Evolutionary conservation across 2,329 filamentous ascomycete species (phyloP), one percentile per base, ranked within the genome.

Genomic region (Knoxdaviesia proteae): DNA sequence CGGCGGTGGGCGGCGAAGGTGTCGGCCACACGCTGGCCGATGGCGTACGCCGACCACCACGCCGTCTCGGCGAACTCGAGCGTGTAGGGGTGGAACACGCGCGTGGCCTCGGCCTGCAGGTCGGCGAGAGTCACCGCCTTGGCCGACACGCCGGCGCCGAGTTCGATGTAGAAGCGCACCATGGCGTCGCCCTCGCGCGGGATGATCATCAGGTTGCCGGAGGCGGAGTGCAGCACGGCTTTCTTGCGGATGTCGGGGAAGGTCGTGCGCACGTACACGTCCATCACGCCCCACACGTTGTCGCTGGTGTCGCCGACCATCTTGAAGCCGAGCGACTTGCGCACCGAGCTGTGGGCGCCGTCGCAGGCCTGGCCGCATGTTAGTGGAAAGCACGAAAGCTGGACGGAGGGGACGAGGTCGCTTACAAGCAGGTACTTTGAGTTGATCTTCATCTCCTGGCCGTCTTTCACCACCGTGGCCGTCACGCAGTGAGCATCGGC

Each of bases 21-120:
- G 5, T 62, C 63, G 6, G 67, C 71, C 0, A 79, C 64, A n/a
- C 76, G 61, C 52, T 79, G 75, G 0, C 74, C 74, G 39, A 80
- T 75, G 6, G 63, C 57, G 47, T 80, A 80, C 0, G 69, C 71
- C 0, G 70, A 74, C 69, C 74, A 79, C 75, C 75, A 80, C 1
- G 45, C 49, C 0, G 71, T 74, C 43, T 68, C 64, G 1, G 61
- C 61, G 42, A 74, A 63, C 0, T 73, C 65, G 47, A 77, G 60
- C 0, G 50, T 46, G 44, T 74, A 77, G 0, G 72, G 73, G 0
- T 54, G 47, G 41, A 79, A 68, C 36, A 77, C 69, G 0, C 55
- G 57, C 34, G 60, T 57, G 0, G 72, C 71, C 0, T 64, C 61
- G 6, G 50, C 39, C n/a, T 77, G 71, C 1, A 79, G 56, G 36